Evolutionary conservation across 768 basidiomycete genomes (phyloP).

Genomic region (Galerina marginata): DNA sequence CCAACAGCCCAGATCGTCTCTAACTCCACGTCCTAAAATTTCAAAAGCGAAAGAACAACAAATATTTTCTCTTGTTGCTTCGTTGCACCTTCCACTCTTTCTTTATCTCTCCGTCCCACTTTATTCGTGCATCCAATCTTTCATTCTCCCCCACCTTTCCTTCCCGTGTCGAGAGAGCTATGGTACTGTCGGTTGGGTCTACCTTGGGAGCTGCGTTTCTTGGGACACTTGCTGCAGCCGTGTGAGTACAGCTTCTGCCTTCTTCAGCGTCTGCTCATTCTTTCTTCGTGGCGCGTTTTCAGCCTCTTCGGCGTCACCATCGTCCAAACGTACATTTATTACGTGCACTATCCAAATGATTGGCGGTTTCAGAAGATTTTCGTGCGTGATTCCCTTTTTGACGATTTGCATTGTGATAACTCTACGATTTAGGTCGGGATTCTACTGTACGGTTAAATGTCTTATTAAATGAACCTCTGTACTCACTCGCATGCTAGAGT

Average conservation of each 20-base stretch:
- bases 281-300: too few species aligned
- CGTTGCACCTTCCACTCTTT: too few species aligned
- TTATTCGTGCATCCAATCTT: too few species aligned
- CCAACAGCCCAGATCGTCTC: not conserved
- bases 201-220: too few species aligned
- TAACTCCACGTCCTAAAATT: not conserved
- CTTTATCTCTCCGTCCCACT: too few species aligned
- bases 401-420: conserved; percentile 7
- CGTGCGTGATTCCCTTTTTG: conserved; percentile 21
- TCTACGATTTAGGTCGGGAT: conserved; percentile 2
- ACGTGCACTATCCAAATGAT: conserved; percentile 37
- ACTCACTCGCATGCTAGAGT: conserved; percentile 22
- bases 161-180: too few species aligned
- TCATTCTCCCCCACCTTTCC: too few species aligned
- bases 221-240: too few species aligned
- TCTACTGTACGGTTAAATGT: conserved; percentile 7
- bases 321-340: conserved; percentile 41
- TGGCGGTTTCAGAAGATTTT: conserved; percentile 36
- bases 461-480: not conserved
- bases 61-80: too few species aligned
- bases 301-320: conserved; percentile 9
- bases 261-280: too few species aligned
- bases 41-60: not conserved
- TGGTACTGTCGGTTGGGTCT: too few species aligned
- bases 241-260: too few species aligned